Conservation (phyloP, 768 basidiomycete genomes). For the Collybia sordida region DNA sequence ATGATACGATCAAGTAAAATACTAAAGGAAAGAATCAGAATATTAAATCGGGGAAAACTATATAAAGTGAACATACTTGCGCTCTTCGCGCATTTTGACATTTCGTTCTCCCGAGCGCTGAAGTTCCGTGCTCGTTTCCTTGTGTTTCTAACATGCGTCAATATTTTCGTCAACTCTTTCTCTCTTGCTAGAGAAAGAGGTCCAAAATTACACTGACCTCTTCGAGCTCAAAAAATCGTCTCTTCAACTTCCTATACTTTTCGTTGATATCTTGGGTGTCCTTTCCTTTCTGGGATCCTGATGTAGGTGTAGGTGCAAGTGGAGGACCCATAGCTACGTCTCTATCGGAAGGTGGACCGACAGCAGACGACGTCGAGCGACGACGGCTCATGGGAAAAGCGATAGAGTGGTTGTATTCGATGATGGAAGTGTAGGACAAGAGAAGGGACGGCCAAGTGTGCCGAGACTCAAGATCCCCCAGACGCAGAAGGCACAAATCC, state of each 20-base stretch:
- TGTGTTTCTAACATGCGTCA: constrained; percentile 49
- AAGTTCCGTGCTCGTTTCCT: constrained; percentile 57
- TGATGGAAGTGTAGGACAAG: constrained; percentile 28
- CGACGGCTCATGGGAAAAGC: constrained; percentile 22
- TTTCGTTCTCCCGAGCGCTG: constrained; percentile 64
- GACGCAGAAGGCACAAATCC: constrained; percentile 31
- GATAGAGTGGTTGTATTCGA: constrained; percentile 10
- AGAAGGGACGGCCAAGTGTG: constrained; percentile 21
- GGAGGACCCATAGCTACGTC: constrained; percentile 55
- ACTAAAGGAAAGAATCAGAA: constrained; percentile 27
- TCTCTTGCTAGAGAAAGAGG: constrained; percentile 25
- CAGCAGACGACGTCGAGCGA: constrained; percentile 23
- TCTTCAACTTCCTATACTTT: constrained; percentile 66
- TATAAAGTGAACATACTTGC: constrained; percentile 47
- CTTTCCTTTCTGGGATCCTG: constrained; percentile 29
- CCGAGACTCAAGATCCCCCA: constrained; percentile 31
- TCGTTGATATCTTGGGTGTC: constrained; percentile 50
- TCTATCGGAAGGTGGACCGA: constrained; percentile 43
- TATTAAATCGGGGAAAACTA: neutral
- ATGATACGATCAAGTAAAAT: constrained; percentile 58
- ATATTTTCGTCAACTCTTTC: constrained; percentile 23
- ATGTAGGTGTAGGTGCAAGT: constrained; percentile 33
- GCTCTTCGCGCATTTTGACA: constrained; percentile 58
- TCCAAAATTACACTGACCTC: constrained; percentile 48
- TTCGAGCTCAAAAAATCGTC: constrained; percentile 65